These are phyloP conservation scores for Agrocybe pediades DNA, from an alignment of 768 basidiomycete genomes.

Conservation along the genomic window DNA sequence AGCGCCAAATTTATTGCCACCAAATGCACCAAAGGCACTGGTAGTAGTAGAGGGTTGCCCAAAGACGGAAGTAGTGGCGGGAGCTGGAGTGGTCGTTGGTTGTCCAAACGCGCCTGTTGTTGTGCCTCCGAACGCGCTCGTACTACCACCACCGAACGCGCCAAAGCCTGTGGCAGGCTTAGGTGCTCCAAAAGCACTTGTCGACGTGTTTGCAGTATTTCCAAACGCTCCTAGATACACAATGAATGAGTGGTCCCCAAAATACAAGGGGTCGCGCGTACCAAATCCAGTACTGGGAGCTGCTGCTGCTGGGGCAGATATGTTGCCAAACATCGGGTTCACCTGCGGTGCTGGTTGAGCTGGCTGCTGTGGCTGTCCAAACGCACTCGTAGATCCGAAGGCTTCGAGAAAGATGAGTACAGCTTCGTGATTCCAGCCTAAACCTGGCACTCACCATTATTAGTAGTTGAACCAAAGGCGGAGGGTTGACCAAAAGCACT, in stretches of 20 bases:
- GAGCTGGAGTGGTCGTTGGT: slow-evolving; percentile 24
- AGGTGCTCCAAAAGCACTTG: slow-evolving; percentile 55
- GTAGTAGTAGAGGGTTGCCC: slow-evolving; percentile 40
- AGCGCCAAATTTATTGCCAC: slow-evolving; percentile 44
- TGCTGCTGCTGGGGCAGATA: slow-evolving; percentile 36
- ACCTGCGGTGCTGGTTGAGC: slow-evolving; percentile 52
- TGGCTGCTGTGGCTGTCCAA: slow-evolving; percentile 61
- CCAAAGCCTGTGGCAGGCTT: slow-evolving; percentile 80
- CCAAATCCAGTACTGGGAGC: slow-evolving; percentile 43
- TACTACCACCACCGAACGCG: slow-evolving; percentile 66
- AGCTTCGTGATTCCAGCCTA: slow-evolving; percentile 21
- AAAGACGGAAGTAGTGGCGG: slow-evolving; percentile 37
- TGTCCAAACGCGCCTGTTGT: slow-evolving; percentile 44
- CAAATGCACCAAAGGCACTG: slow-evolving; percentile 32
- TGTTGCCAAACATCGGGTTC: slow-evolving; percentile 82
- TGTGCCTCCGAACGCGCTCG: slow-evolving; percentile 52
- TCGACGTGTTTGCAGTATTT: slow-evolving; percentile 35
- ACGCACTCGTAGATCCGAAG: slow-evolving; percentile 57
- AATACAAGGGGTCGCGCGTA: slow-evolving; percentile 31
- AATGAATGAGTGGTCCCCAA: slow-evolving; percentile 19
- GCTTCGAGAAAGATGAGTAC: slow-evolving; percentile 37
- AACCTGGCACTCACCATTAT: slow-evolving; percentile 38
- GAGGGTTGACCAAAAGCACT: slow-evolving; percentile 67
- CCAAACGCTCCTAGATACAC: slow-evolving; percentile 44
- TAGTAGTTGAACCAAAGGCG: slow-evolving; percentile 29